Base-by-base conservation (phyloP, 2,329 filamentous ascomycete species). In the Aspergillus uvarum region DNA sequence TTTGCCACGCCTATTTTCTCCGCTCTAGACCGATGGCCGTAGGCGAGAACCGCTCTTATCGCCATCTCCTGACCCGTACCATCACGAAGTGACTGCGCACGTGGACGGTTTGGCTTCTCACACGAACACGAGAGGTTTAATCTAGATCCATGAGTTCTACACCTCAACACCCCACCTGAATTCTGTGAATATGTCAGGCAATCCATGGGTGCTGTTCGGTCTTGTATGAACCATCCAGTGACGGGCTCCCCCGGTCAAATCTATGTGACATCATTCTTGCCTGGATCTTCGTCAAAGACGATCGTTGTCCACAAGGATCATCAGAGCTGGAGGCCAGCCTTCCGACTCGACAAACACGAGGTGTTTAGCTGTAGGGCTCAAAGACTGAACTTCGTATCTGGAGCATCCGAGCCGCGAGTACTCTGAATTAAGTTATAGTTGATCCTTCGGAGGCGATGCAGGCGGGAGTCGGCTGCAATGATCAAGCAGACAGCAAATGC, bases 191-290 rank as follows among this genome's bases (percentile, higher is more conserved):
- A 16, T 29, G 47, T 32, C 26, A 55, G 42, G 42, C 26, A 11
- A 47, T 48, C 53, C 42, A 16, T 55, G 53, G 53, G 47, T 22
- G 31, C 11, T n/a, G 42, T 7, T n/a, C 10, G 47, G 29, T 31
- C 53, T 48, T 55, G 26, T 24, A 24, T 21, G 47, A 31, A 44
- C 47, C 53, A 44, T 16, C 24, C 42, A 29, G 38, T 48, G 24
- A 55, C 53, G 44, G 53, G 53, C 16, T n/a, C 12, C 22, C 24
- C 42, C 42, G 26, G 42, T 31, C n/a, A 5, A 24, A 16, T 21
- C 14, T n/a, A 19, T 47, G 52, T 55, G 53, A 55, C 53, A 55
- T 55, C 53, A 55, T 55, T 31, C 42, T 48, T 55, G 42, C 26
- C 42, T 48, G 29, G 44, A 44, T 47, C 22, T 29, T 8, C 52